Conservation (phyloP, 2,329 filamentous ascomycete species). For the Colletotrichum sp. region DNA sequence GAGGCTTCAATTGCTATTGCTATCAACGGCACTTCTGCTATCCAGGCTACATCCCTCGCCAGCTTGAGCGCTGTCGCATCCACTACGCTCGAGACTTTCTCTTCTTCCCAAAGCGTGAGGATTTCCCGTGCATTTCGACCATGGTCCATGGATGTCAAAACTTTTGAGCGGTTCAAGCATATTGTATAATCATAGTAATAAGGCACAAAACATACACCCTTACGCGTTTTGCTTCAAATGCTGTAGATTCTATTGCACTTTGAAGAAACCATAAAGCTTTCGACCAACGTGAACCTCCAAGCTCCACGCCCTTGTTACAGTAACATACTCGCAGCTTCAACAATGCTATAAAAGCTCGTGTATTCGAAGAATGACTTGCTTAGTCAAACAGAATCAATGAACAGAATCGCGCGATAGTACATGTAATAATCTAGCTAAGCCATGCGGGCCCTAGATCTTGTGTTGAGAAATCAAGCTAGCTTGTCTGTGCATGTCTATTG, state of each 20-base stretch:
- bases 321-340: neutral
- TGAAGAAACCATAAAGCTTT: neutral
- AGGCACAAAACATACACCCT: neutral
- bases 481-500: neutral
- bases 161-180: neutral
- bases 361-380: neutral
- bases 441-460: neutral
- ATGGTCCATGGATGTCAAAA: neutral
- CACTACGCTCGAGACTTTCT: no score
- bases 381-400: neutral
- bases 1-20: neutral
- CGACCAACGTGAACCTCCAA: neutral
- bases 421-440: neutral
- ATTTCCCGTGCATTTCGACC: neutral
- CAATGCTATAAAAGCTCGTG: neutral
- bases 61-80: neutral
- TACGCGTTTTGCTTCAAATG: neutral
- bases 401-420: rapidly evolving
- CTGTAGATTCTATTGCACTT: neutral
- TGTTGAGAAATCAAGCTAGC: neutral
- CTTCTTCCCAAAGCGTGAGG: neutral
- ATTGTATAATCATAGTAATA: neutral
- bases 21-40: neutral
- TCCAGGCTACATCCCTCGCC: neutral
- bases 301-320: neutral